Conservation (phyloP, 2,329 filamentous ascomycete genomes). For the Neurospora crassa region DNA sequence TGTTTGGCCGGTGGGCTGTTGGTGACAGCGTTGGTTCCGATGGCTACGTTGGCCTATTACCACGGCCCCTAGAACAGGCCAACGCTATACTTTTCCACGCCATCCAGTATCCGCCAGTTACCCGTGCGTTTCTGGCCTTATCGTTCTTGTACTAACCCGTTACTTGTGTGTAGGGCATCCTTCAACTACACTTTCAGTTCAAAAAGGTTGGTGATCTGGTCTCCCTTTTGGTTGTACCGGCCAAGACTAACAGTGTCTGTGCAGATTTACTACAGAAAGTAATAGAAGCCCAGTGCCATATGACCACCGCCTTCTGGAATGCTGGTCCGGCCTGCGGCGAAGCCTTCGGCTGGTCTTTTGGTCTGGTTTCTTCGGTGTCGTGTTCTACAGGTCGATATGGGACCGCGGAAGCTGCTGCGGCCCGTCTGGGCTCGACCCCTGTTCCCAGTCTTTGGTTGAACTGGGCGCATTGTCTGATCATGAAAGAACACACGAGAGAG, state of each 20-base stretch:
- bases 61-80: slow-evolving; percentile 3
- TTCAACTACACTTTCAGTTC: slow-evolving; percentile 97
- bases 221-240: slow-evolving; percentile 4
- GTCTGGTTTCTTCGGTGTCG: slow-evolving; percentile 1
- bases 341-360: neutral
- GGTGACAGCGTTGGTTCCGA: neutral
- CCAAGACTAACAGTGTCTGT: slow-evolving; percentile 13
- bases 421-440: neutral
- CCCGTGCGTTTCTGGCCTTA: slow-evolving; percentile 1
- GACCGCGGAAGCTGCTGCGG: neutral
- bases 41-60: slow-evolving; percentile 6
- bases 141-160: slow-evolving; percentile 19
- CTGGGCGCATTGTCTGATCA: neutral
- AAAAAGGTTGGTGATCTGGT: slow-evolving; percentile 62
- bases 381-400: neutral
- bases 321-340: neutral
- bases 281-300: slow-evolving; percentile 16
- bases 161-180: slow-evolving; percentile 56
- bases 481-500: neutral
- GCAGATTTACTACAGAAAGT: slow-evolving; percentile 50
- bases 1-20: neutral
- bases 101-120: slow-evolving; percentile 1
- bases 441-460: neutral
- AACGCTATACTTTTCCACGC: neutral
- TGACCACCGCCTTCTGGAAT: neutral